Conservation (phyloP, 129 eudicot species). For the Centaurea solstitialis region DNA sequence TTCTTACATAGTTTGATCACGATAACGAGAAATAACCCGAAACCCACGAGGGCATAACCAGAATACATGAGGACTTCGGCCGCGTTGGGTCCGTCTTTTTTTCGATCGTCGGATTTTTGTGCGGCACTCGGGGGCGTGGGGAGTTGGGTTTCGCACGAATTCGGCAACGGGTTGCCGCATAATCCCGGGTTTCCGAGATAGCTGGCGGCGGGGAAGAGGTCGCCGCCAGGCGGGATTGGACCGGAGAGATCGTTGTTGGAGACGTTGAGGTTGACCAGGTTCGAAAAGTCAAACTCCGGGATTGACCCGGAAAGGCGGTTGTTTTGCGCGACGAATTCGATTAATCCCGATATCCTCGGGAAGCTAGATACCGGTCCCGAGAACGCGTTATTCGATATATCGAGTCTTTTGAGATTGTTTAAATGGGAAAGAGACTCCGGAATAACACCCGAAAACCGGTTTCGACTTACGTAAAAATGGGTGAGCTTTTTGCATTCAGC, state of each 20-base stretch:
- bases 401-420: constrained; percentile 53
- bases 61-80: constrained; percentile 62
- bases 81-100: constrained; percentile 19
- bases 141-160: constrained; percentile 24
- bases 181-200: constrained; percentile 42
- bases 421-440: constrained; percentile 52
- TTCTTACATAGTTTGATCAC: constrained; percentile 42
- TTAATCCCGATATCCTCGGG: constrained; percentile 45
- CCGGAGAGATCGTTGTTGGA: constrained; percentile 59
- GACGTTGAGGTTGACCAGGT: constrained; percentile 42
- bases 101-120: constrained; percentile 18
- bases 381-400: constrained; percentile 51
- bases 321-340: constrained; percentile 44
- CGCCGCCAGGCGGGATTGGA: constrained; percentile 50
- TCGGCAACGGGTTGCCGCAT: constrained; percentile 65
- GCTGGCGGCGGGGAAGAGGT: constrained; percentile 34
- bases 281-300: constrained; percentile 48
- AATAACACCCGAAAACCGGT: constrained; percentile 46
- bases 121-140: not conserved
- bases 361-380: constrained; percentile 53
- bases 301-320: constrained; percentile 53
- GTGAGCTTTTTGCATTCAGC: constrained; percentile 55
- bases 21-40: constrained; percentile 34
- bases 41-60: constrained; percentile 53
- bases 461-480: constrained; percentile 37